Evolutionary conservation across 202 grass and related monocot species (phyloP).

Genomic region (Dendrocalamus latiflorus): DNA sequence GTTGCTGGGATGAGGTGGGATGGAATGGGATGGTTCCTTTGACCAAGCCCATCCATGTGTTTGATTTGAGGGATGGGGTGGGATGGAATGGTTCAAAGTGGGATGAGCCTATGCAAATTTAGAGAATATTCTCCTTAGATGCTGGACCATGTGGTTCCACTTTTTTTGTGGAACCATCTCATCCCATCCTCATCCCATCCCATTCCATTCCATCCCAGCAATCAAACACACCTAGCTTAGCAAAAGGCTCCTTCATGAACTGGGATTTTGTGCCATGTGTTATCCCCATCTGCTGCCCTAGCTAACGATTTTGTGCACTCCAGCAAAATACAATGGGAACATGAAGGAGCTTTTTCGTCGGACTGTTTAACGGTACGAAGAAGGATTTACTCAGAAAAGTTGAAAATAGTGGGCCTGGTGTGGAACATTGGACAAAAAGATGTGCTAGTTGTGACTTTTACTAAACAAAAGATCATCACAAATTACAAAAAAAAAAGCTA

Average conservation of each 20-base stretch:
- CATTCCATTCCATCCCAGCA: too few species aligned
- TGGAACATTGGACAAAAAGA: not conserved
- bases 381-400: not conserved
- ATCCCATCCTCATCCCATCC: too few species aligned
- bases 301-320: conserved; percentile 62
- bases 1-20: too few species aligned
- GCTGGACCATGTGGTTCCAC: too few species aligned
- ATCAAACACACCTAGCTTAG: too few species aligned
- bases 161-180: too few species aligned
- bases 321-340: conserved; percentile 47
- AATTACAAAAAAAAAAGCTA: not conserved
- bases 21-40: too few species aligned
- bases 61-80: too few species aligned
- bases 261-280: conserved; percentile 65
- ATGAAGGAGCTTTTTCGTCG: not conserved
- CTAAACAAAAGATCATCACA: not conserved
- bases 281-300: conserved; percentile 64
- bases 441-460: not conserved
- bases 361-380: conserved; percentile 15
- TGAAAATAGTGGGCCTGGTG: not conserved
- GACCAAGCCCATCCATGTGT: too few species aligned
- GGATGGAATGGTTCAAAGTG: too few species aligned
- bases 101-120: too few species aligned
- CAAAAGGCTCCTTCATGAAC: conserved; percentile 79
- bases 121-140: too few species aligned